Evolutionary conservation across 306 rosid species (phyloP), one percentile per base, ranked within the genome.

Genomic region (Gastrolobium bilobum): DNA sequence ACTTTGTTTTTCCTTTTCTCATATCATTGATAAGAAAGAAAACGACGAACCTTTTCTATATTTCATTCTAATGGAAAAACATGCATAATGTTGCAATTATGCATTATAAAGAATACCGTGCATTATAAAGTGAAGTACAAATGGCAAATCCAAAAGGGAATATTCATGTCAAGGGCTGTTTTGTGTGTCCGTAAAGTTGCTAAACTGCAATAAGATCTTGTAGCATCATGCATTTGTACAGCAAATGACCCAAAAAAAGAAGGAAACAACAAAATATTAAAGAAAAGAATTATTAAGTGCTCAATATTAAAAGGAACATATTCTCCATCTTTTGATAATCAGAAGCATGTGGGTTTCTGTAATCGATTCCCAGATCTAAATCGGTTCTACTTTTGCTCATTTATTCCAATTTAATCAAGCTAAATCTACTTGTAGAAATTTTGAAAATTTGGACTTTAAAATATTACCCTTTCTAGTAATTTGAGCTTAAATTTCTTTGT

Each of bases 281-380:
- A 68, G 29, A 38, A 57, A 10, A 58, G 29, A 15, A 37, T 68
- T 44, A 68, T 73, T 76, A 44, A 39, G 52, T 50, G 65, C 71
- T 71, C 68, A 43, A 48, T 77, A 65, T 65, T 76, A 39, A 86
- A 91, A 89, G 90, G 54, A 85, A 71, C 56, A 85, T 87, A 88
- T 85, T 88, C 89, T 85, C 84, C 83, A 82, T 73, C 94, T 90
- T 90, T 91, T 78, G 73, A 74, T 54, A 61, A 71, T 71, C 86
- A 78, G 81, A 65, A 71, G 83, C 94, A 92, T 85, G 93, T 90
- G 94, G 80, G 59, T 78, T 84, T 82, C 84, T 86, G 82, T 75
- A 79, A 63, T 85, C 84, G 86, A 85, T 79, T 91, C 92, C 83
- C 47, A 80, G 85, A 85, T 86, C 86, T 86, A 83, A 84, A 74